Percentiles rank a stretch among this genome's conserved stretches.
phyloP scores from a whole-genome alignment of 1,284 basidiomycete species.

The Fomitiporia mediterranea region DNA sequence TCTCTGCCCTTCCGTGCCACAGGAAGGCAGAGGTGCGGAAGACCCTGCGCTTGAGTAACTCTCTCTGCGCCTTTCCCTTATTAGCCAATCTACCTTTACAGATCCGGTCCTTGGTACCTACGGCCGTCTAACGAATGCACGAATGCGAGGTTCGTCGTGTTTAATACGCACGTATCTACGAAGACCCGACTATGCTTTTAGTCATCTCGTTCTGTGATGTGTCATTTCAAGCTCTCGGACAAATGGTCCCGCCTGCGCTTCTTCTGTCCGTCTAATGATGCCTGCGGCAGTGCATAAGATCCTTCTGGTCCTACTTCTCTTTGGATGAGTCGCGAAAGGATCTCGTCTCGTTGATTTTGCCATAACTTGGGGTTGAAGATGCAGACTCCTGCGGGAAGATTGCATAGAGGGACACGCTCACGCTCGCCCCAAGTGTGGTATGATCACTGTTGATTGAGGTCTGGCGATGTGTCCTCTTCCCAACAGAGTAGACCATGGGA shows the following conservation, averaged over 20 bases:
- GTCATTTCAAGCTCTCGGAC: not conserved
- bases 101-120: not conserved
- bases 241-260: not conserved
- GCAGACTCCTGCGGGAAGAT: constrained; percentile 13
- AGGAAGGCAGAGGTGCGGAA: constrained; percentile 9
- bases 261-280: not conserved
- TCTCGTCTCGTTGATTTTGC: not conserved
- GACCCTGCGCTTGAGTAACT: not conserved
- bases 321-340: not conserved
- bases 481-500: not conserved
- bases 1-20: constrained; percentile 6
- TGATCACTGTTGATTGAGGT: not conserved
- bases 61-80: constrained; percentile 3
- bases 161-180: not conserved
- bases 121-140: not conserved
- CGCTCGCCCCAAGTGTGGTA: not conserved
- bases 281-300: not conserved
- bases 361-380: constrained; percentile 8
- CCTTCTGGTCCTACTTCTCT: not conserved
- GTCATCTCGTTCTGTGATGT: not conserved
- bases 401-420: constrained; percentile 15
- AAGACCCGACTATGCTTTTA: constrained; percentile 4
- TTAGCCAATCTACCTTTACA: not conserved
- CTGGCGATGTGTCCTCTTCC: not conserved
- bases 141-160: not conserved